phyloP scores from a whole-genome alignment of 257 asterid genomes.

The Solanum medicagineum region DNA sequence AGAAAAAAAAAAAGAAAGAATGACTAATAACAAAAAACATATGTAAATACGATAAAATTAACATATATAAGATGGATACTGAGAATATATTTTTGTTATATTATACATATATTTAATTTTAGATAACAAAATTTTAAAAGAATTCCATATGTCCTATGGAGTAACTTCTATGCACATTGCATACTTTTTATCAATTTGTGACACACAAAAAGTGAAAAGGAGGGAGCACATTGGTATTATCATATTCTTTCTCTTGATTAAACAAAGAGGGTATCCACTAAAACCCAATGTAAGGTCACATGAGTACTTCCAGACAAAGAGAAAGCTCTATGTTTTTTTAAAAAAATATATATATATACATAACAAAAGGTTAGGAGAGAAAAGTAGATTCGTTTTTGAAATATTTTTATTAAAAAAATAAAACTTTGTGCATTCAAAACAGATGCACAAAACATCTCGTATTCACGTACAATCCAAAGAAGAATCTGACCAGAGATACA shows the following conservation, averaged over 20 bases:
- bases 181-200: neutral
- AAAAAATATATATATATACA: fast-evolving
- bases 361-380: neutral
- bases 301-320: neutral
- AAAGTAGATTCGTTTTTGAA: neutral
- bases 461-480: neutral
- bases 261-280: neutral
- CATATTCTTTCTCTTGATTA: neutral
- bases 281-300: neutral
- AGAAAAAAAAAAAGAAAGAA: no score
- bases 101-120: neutral
- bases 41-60: no score
- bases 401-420: neutral
- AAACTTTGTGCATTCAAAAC: neutral
- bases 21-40: no score
- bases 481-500: neutral
- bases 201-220: neutral
- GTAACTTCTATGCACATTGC: neutral
- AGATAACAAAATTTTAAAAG: neutral
- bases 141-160: neutral
- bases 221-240: neutral
- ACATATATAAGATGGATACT: no score
- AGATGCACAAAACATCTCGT: neutral
- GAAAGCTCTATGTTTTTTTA: neutral
- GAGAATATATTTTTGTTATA: neutral